A percentile compares a stretch with the other conserved stretches of the same genome.
These are phyloP conservation scores for Chytriomyces sp. DNA, from an alignment of 192 early-diverging fungal species.

Conservation along the genomic window DNA sequence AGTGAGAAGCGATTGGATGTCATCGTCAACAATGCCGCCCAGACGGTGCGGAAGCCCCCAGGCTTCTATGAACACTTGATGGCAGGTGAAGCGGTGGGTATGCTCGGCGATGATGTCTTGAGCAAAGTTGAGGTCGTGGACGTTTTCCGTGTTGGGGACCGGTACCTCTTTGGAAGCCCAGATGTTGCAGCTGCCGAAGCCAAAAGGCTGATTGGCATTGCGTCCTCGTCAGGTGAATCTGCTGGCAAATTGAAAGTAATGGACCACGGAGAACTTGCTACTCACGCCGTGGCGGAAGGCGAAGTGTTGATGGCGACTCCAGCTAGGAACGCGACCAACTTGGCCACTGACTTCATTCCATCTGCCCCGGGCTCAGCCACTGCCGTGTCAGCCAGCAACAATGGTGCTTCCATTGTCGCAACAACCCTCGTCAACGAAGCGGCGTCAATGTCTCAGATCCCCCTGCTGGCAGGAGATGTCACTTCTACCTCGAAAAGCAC, in stretches of 20 bases:
- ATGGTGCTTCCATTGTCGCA: not conserved
- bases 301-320: constrained; percentile 25
- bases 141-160: constrained; percentile 39
- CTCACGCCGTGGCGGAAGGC: not conserved
- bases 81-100: constrained; percentile 34
- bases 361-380: not conserved
- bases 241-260: not conserved
- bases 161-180: constrained; percentile 43
- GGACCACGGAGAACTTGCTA: not conserved
- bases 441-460: constrained; percentile 48
- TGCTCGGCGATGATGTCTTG: constrained; percentile 26
- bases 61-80: constrained; percentile 60
- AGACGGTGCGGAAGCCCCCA: constrained; percentile 61
- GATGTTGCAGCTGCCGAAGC: constrained; percentile 23
- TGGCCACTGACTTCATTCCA: constrained; percentile 23
- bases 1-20: constrained; percentile 48
- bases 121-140: constrained; percentile 43
- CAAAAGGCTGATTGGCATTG: constrained; percentile 1
- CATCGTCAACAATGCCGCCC: constrained; percentile 65
- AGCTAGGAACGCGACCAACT: constrained; percentile 8
- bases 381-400: not conserved
- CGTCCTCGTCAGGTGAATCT: not conserved
- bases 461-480: constrained; percentile 38
- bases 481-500: not conserved
- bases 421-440: constrained; percentile 36